Base-by-base conservation (phyloP, 441 rosid genomes). In the Croton setiger region DNA sequence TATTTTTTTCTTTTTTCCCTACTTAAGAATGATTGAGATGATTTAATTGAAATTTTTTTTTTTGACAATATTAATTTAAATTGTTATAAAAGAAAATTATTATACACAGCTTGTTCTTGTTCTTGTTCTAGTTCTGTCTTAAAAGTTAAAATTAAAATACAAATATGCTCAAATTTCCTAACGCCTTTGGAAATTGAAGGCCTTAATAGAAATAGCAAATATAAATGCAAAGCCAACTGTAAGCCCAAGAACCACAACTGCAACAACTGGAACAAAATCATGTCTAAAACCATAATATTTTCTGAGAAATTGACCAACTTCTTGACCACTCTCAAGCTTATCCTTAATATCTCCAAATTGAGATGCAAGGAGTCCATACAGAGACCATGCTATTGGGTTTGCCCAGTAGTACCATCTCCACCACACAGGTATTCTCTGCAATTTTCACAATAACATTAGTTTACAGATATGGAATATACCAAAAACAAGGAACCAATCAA, bases 351-450 rank as follows among this genome's bases (percentile, higher is more conserved):
- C 88, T 31, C 86, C 88, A 41, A 35, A 88, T 33, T 82, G 90
- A 0, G 92, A 84, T 31, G 48, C 74, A 51, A 82, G 15, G 75
- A 85, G 45, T 17, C 92, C 93, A 20, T 86, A 78, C 73, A 88
- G 43, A 14, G 84, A 81, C 93, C 90, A 88, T 17, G 88, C 60
- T 5, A 83, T 21, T 0, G 93, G 93, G 39, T 82, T 67, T 14
- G 52, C 69, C 93, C 93, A 86, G 57, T 75, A 86, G 75, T 83
- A 83, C 93, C 93, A 88, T 47, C 89, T 79, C 89, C 91, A 88
- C 91, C 90, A 88, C 6, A 76, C 20, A 0, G 91, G 94, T 9
- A 86, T 72, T 17, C 71, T 71, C 89, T 85, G 86, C 71, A n/a
- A 1, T 5, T 4, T 27, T 17, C 45, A 17, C 15, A 39, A 9